Conservation (phyloP, 345 rosid genomes). For the Gossypioides kirkii region DNA sequence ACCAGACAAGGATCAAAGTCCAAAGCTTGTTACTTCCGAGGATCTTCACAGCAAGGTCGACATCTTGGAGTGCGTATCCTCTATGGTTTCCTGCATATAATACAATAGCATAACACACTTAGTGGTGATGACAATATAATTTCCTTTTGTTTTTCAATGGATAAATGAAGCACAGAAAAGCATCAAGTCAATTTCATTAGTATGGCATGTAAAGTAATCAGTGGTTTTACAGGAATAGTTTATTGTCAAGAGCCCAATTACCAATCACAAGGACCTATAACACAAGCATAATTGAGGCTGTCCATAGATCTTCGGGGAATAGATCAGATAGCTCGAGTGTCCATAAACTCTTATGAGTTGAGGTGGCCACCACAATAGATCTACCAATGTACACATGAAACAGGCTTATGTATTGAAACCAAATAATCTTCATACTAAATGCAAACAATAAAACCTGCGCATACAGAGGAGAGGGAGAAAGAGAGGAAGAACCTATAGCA, state of each 20-base stretch:
- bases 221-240: neutral
- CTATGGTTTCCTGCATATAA: neutral
- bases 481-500: constrained; percentile 4
- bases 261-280: constrained; percentile 2
- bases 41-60: neutral
- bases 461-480: neutral
- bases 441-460: neutral
- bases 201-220: neutral
- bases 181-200: neutral
- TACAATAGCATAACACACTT: neutral
- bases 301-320: neutral
- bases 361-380: constrained; percentile 7
- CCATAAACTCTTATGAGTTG: neutral
- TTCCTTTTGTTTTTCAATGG: neutral
- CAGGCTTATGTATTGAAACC: constrained; percentile 1
- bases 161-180: constrained; percentile 6
- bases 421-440: neutral
- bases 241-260: neutral
- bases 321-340: constrained; percentile 1
- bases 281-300: constrained; percentile 5
- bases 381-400: constrained; percentile 2
- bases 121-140: neutral
- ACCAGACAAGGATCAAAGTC: neutral
- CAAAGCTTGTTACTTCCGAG: neutral
- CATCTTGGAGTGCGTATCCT: neutral